These are phyloP conservation scores for Striga asiatica DNA, from an alignment of 257 asterid genomes.

Conservation along the genomic window DNA sequence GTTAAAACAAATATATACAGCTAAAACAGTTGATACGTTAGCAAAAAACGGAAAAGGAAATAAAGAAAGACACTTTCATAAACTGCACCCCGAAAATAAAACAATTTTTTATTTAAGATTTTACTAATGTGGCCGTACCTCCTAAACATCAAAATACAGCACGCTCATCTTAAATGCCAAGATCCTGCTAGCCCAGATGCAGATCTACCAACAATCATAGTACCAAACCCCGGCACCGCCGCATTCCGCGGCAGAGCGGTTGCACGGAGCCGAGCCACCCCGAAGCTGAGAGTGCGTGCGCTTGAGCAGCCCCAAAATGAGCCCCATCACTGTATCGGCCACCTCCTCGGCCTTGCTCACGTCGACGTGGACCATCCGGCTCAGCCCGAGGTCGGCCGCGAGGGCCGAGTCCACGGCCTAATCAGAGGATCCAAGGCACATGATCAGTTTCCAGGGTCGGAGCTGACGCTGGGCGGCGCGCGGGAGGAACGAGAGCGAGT, in stretches of 20 bases:
- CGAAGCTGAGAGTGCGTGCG: slow-evolving; percentile 90
- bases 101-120: background rate
- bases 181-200: slow-evolving; percentile 85
- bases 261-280: slow-evolving; percentile 99
- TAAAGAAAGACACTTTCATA: background rate
- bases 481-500: slow-evolving; percentile 91
- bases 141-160: slow-evolving; percentile 78
- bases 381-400: slow-evolving; percentile 77
- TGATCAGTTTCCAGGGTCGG: slow-evolving; percentile 85
- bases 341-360: slow-evolving; percentile 91
- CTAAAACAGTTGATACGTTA: too few relatives aligned
- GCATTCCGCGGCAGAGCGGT: slow-evolving; percentile 95
- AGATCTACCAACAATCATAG: slow-evolving; percentile 91
- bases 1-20: too few relatives aligned
- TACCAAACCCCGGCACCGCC: slow-evolving; percentile 52
- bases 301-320: slow-evolving; percentile 70
- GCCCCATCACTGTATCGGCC: slow-evolving; percentile 98
- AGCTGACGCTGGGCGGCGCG: slow-evolving; percentile 98
- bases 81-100: background rate
- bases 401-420: slow-evolving; percentile 76
- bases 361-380: slow-evolving; percentile 73
- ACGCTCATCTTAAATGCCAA: slow-evolving; percentile 97
- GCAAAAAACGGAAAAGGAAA: too few relatives aligned
- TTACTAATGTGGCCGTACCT: slow-evolving; percentile 30
- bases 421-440: slow-evolving; percentile 94